Percentiles rank a stretch among this genome's conserved stretches.
Evolutionary conservation across 108 stramenopile species (phyloP).

Genomic region (Nitzschia sp.): DNA sequence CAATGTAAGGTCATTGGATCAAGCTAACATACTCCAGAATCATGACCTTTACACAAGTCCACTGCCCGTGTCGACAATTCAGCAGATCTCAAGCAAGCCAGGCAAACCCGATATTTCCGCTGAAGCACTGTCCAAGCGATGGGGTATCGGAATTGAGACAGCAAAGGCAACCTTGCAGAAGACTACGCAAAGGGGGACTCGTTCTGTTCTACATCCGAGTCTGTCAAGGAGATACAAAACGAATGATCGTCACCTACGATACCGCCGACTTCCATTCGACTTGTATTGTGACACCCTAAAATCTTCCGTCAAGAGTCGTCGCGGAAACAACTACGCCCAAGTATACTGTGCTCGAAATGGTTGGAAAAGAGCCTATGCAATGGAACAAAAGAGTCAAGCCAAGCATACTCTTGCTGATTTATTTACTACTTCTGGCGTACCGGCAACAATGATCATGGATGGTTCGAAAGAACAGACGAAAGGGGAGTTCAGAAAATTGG

Average conservation of each 20-base stretch:
- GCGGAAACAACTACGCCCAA: conserved; percentile 29
- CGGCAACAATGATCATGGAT: conserved; percentile 33
- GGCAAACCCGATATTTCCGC: too few relatives aligned
- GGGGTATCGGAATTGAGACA: conserved; percentile 21
- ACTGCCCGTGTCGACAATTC: too few relatives aligned
- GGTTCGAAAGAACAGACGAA: too few relatives aligned
- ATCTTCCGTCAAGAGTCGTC: not conserved
- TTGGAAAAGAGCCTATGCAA: conserved; percentile 17
- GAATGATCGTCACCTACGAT: conserved; percentile 26
- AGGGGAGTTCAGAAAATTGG: conserved; percentile 30
- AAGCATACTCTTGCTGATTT: conserved; percentile 29
- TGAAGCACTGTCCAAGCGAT: conserved; percentile 34
- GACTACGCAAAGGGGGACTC: conserved; percentile 22
- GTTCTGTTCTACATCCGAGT: not conserved
- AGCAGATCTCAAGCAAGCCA: too few relatives aligned
- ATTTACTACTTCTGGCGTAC: conserved; percentile 33
- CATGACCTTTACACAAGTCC: too few relatives aligned
- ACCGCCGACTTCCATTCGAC: conserved; percentile 11
- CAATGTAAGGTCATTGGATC: too few relatives aligned
- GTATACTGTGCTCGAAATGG: too few relatives aligned
- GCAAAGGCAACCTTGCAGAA: conserved; percentile 26
- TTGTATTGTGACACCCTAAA: conserved; percentile 36
- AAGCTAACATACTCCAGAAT: too few relatives aligned
- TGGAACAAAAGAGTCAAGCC: conserved; percentile 20
- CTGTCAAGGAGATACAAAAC: conserved; percentile 31